These are phyloP conservation scores for Lanmaoa pseudosensibilis DNA, from an alignment of 768 basidiomycete genomes.

Conservation along the genomic window DNA sequence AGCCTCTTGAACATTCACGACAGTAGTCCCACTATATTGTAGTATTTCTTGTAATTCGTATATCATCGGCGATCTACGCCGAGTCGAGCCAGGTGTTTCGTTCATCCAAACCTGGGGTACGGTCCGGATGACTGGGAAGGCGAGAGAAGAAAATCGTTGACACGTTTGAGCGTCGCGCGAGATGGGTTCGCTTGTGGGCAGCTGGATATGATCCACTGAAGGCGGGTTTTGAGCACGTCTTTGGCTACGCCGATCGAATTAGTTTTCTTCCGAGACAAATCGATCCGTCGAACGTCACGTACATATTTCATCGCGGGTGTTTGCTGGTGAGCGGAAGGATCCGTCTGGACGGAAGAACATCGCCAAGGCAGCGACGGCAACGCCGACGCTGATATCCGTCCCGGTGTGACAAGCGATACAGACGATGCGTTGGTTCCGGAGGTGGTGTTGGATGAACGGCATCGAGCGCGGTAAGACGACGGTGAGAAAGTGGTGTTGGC, in stretches of 20 bases:
- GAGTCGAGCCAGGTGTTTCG: neutral
- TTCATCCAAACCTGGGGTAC: neutral
- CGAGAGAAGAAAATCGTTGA: slow-evolving; percentile 73
- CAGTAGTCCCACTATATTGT: neutral
- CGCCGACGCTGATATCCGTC: slow-evolving; percentile 62
- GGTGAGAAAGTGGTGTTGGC: slow-evolving; percentile 49
- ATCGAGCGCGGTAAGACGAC: slow-evolving; percentile 49
- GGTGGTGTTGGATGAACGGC: slow-evolving; percentile 43
- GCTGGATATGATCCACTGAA: slow-evolving; percentile 86
- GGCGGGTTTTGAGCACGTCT: slow-evolving; percentile 60
- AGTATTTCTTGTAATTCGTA: neutral
- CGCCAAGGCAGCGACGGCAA: slow-evolving; percentile 58
- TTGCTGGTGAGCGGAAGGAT: slow-evolving; percentile 13
- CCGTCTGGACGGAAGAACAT: slow-evolving; percentile 60
- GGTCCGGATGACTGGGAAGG: slow-evolving; percentile 1
- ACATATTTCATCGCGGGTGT: slow-evolving; percentile 18
- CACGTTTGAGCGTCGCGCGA: slow-evolving; percentile 72
- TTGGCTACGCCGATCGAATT: slow-evolving; percentile 43
- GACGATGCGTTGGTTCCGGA: slow-evolving; percentile 38
- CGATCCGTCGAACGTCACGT: slow-evolving; percentile 7
- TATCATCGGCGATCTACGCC: neutral
- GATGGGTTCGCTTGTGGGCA: slow-evolving; percentile 80
- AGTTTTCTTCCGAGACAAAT: neutral
- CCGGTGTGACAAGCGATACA: slow-evolving; percentile 59
- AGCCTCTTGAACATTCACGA: neutral